These are phyloP conservation scores for Ocimum tenuiflorum DNA, from an alignment of 257 asterid genomes.

Conservation along the genomic window DNA sequence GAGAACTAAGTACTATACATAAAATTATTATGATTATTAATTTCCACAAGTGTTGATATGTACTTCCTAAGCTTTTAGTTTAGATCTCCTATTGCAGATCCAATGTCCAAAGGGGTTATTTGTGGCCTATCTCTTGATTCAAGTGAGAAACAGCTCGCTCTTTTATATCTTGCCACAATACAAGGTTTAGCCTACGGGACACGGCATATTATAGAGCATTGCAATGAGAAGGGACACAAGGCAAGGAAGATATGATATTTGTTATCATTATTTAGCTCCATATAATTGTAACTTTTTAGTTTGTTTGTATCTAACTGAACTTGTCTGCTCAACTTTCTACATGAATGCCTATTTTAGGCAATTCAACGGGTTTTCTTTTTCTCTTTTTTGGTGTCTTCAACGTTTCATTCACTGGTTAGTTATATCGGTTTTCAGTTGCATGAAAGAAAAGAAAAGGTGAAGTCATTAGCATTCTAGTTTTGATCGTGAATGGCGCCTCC, in stretches of 20 bases:
- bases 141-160: slow-evolving; percentile 83
- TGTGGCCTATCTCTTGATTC: slow-evolving; percentile 83
- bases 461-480: not conserved
- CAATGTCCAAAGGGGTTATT: slow-evolving; percentile 72
- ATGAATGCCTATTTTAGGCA: not conserved
- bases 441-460: not conserved
- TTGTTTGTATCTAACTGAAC: not conserved
- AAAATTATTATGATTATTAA: not conserved
- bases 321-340: slow-evolving; percentile 2
- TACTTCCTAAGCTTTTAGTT: slow-evolving; percentile 27
- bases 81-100: slow-evolving; percentile 98
- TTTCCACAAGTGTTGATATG: slow-evolving; percentile 15
- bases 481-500: not conserved
- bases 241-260: slow-evolving; percentile 46
- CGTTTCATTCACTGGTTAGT: not conserved
- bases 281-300: not conserved
- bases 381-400: too few species aligned
- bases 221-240: slow-evolving; percentile 88
- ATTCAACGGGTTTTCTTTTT: not conserved
- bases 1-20: slow-evolving; percentile 16
- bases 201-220: slow-evolving; percentile 87
- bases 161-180: slow-evolving; percentile 74
- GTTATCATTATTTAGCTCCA: not conserved
- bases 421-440: not conserved
- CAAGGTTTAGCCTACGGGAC: slow-evolving; percentile 95